Conservation (phyloP, 495 filamentous ascomycete species). For the Hypoxylon lenormandii region DNA sequence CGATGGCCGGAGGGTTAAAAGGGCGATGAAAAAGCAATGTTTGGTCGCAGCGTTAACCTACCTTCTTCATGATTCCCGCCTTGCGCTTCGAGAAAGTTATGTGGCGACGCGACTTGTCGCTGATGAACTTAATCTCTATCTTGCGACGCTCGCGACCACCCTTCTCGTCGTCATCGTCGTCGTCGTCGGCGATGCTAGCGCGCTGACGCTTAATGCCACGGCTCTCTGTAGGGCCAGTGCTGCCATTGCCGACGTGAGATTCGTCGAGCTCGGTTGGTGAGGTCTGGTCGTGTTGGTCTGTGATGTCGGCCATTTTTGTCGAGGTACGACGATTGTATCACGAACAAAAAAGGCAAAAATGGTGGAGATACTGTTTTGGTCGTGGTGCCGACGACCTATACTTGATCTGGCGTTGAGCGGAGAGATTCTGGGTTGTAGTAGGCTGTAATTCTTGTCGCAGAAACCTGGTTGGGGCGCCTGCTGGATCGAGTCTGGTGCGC, state of each 20-base stretch:
- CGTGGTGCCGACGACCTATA: constrained; percentile 70
- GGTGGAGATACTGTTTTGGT: constrained; percentile 69
- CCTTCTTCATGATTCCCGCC: constrained; percentile 99
- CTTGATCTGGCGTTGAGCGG: constrained; percentile 68
- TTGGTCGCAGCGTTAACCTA: constrained; percentile 58
- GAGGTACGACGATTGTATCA: constrained; percentile 61
- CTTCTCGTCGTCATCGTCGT: constrained; percentile 99
- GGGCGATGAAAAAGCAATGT: constrained; percentile 17
- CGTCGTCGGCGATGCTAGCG: constrained; percentile 85
- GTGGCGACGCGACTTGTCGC: constrained; percentile 99
- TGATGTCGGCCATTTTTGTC: constrained; percentile 70
- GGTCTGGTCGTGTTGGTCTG: constrained; percentile 70
- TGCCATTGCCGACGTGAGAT: constrained; percentile 74
- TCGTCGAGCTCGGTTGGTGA: constrained; percentile 72
- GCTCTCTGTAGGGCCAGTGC: constrained; percentile 67
- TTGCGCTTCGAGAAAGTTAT: constrained; percentile 99
- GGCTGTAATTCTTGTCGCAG: constrained; percentile 62
- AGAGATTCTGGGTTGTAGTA: constrained; percentile 58
- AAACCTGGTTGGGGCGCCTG: constrained; percentile 66
- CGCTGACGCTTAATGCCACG: constrained; percentile 92
- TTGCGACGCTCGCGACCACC: constrained; percentile 97
- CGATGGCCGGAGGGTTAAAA: constrained; percentile 28
- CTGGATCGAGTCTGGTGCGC: constrained; percentile 66
- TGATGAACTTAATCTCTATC: constrained; percentile 99
- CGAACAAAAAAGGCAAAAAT: constrained; percentile 62